Conservation (phyloP, 306 rosid species). For the Castanospermum australe region DNA sequence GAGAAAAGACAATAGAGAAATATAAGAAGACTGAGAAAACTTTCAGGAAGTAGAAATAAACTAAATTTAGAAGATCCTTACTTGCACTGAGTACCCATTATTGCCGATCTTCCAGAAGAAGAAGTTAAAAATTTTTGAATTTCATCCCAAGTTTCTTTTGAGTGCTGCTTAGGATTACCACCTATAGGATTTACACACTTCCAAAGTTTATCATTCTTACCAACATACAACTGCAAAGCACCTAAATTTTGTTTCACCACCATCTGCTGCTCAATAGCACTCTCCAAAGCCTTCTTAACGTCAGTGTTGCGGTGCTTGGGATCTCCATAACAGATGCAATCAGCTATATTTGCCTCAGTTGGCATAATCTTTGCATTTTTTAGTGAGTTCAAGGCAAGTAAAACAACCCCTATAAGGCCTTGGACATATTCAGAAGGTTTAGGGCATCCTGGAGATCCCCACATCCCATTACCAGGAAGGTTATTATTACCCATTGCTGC, state of each 20-base stretch:
- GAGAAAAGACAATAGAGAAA: conserved; percentile 8
- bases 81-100: conserved; percentile 78
- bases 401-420: conserved; percentile 82
- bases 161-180: conserved; percentile 56
- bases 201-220: conserved; percentile 83
- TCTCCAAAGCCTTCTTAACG: conserved; percentile 80
- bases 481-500: conserved; percentile 39
- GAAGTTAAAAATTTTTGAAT: conserved; percentile 59
- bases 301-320: conserved; percentile 73
- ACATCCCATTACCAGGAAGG: conserved; percentile 49
- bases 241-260: conserved; percentile 83
- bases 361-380: conserved; percentile 80
- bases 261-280: conserved; percentile 80
- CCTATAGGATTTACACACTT: conserved; percentile 67
- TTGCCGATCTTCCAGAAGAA: conserved; percentile 61
- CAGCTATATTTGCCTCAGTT: conserved; percentile 74
- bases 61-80: conserved; percentile 28
- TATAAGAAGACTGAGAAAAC: background rate
- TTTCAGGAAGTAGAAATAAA: conserved; percentile 22
- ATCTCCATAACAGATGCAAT: conserved; percentile 85
- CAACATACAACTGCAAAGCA: conserved; percentile 61
- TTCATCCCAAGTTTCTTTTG: conserved; percentile 64
- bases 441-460: conserved; percentile 78
- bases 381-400: conserved; percentile 75
- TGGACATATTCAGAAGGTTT: conserved; percentile 78